phyloP scores from a whole-genome alignment of 352 stramenopile species.

The Pythium utonaiense region DNA sequence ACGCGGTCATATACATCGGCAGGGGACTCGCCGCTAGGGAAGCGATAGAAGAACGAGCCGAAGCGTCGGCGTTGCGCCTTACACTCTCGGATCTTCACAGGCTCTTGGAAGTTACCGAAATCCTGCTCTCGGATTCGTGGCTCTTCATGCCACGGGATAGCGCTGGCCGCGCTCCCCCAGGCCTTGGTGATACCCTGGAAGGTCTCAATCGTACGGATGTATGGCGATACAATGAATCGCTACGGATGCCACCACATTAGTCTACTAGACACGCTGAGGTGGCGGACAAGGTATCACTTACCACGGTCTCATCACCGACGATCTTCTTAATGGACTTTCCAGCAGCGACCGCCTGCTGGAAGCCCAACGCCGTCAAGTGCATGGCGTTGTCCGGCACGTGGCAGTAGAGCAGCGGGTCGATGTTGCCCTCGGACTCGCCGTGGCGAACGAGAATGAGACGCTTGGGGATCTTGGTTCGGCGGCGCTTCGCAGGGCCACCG shows the following conservation, averaged over 20 bases:
- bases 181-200: conserved; percentile 77
- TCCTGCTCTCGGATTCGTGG: conserved; percentile 87
- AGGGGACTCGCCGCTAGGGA: conserved; percentile 83
- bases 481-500: conserved; percentile 31
- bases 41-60: conserved; percentile 88
- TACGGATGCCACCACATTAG: no score
- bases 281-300: no score
- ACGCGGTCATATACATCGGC: conserved; percentile 88
- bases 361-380: conserved; percentile 77
- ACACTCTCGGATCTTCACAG: conserved; percentile 75
- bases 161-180: conserved; percentile 46
- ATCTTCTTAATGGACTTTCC: conserved; percentile 73
- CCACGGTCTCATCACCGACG: conserved; percentile 70
- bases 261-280: no score
- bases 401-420: conserved; percentile 73
- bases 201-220: conserved; percentile 85
- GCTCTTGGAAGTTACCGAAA: conserved; percentile 89
- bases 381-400: conserved; percentile 80
- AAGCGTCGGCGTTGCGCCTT: conserved; percentile 74
- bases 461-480: conserved; percentile 40
- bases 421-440: conserved; percentile 83
- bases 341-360: conserved; percentile 65
- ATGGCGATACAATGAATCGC: conserved; percentile 84
- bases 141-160: conserved; percentile 78
- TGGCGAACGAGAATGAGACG: conserved; percentile 83